phyloP scores from a whole-genome alignment of 345 rosid species.

The Syzygium jambos region DNA sequence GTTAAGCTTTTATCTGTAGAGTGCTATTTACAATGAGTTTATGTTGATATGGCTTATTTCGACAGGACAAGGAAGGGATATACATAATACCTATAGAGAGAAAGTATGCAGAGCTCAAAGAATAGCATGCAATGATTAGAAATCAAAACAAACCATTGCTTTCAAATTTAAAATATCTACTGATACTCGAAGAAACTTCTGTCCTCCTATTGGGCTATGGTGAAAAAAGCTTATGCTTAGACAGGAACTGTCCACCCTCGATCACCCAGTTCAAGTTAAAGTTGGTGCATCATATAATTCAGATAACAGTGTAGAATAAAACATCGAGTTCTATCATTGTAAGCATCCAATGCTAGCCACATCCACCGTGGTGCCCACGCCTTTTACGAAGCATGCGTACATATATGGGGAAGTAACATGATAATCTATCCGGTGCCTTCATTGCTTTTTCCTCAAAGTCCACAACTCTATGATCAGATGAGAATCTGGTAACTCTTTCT shows the following conservation, averaged over 20 bases:
- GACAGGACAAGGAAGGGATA: neutral
- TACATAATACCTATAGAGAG: neutral
- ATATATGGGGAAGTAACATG: neutral
- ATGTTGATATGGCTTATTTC: neutral
- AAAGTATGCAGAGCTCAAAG: neutral
- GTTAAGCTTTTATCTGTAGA: neutral
- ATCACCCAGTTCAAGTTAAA: neutral
- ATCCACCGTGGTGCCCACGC: neutral
- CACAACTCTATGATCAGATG: neutral
- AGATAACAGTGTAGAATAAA: neutral
- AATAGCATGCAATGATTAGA: neutral
- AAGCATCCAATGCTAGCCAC: neutral
- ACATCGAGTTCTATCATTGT: neutral
- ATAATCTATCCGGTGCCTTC: neutral
- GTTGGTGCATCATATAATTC: neutral
- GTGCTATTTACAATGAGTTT: neutral
- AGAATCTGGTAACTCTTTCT: neutral
- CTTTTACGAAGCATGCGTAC: neutral
- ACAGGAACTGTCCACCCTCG: neutral
- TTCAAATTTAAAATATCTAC: neutral
- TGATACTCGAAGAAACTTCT: neutral
- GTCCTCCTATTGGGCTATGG: neutral
- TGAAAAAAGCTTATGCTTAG: neutral
- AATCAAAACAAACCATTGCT: neutral
- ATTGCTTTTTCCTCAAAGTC: neutral